Evolutionary conservation across 78 protist genomes (phyloP).

Genomic region (slime mould (Dictyostelium discoideum)): DNA sequence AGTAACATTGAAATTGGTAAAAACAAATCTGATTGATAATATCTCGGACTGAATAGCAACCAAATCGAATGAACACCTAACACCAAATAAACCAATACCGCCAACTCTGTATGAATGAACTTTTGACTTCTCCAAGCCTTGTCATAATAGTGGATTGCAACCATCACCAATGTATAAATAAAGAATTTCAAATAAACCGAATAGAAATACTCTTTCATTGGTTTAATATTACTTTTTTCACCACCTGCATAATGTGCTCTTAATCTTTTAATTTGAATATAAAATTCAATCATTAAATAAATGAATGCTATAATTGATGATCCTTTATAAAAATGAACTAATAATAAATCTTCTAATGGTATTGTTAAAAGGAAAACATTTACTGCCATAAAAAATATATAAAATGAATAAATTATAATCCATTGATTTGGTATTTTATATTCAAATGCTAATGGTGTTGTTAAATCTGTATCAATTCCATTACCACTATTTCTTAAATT

Average conservation of each 20-base stretch:
- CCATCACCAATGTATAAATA: constrained; percentile 2
- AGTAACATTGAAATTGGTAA: constrained; percentile 51
- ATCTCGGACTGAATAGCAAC: constrained; percentile 24
- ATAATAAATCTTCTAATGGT: constrained; percentile 71
- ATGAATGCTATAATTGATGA: constrained; percentile 33
- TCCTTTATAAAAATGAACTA: constrained; percentile 58
- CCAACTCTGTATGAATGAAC: neutral
- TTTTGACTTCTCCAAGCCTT: neutral
- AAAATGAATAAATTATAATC: constrained; percentile 51
- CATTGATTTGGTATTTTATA: constrained; percentile 55
- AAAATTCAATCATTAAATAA: constrained; percentile 20
- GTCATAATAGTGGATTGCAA: constrained; percentile 40
- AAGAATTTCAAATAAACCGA: constrained; percentile 37
- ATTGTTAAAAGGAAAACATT: constrained; percentile 17
- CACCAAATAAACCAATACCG: constrained; percentile 23
- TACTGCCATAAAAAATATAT: constrained; percentile 70
- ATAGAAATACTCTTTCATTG: neutral
- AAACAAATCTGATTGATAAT: constrained; percentile 25
- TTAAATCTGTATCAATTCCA: neutral
- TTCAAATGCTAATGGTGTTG: constrained; percentile 26
- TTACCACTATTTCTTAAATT: neutral
- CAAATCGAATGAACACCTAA: constrained; percentile 21
- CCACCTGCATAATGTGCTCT: constrained; percentile 37
- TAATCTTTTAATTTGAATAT: constrained; percentile 38
- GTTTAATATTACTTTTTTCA: constrained; percentile 11